Evolutionary conservation across 208 protist genomes (phyloP).

Genomic region (Naegleria fowleri): DNA sequence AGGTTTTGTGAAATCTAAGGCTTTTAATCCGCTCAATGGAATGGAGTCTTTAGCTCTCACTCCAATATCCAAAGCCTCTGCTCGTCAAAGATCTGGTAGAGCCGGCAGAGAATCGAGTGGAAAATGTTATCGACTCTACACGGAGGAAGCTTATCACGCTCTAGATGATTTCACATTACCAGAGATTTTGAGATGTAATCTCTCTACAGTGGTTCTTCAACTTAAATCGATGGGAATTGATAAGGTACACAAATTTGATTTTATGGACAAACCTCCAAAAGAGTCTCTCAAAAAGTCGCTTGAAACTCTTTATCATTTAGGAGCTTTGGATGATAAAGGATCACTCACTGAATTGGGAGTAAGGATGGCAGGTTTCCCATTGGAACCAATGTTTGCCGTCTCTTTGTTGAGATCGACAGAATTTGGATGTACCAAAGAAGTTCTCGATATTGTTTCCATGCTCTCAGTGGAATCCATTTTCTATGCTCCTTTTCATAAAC

Average conservation of each 20-base stretch:
- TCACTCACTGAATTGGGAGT: slow-evolving; percentile 30
- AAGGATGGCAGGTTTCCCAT: slow-evolving; percentile 39
- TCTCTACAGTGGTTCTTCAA: slow-evolving; percentile 35
- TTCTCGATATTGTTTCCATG: slow-evolving; percentile 34
- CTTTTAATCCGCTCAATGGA: slow-evolving; percentile 66
- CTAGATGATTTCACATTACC: slow-evolving; percentile 29
- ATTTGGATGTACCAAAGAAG: slow-evolving; percentile 18
- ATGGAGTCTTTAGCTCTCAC: slow-evolving; percentile 68
- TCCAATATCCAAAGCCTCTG: slow-evolving; percentile 64
- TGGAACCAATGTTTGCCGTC: slow-evolving; percentile 34
- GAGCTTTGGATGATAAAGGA: slow-evolving; percentile 34
- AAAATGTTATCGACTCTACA: slow-evolving; percentile 68
- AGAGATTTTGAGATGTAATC: slow-evolving; percentile 44
- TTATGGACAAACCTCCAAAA: slow-evolving; percentile 35
- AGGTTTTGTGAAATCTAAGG: slow-evolving; percentile 79
- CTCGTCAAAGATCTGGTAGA: slow-evolving; percentile 60
- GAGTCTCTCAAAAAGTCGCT: slow-evolving; percentile 29
- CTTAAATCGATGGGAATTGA: slow-evolving; percentile 38
- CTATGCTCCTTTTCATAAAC: slow-evolving; percentile 30
- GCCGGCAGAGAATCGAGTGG: slow-evolving; percentile 56
- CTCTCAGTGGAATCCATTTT: slow-evolving; percentile 38
- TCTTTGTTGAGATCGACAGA: slow-evolving; percentile 17
- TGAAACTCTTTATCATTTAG: slow-evolving; percentile 33
- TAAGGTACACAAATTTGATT: slow-evolving; percentile 41
- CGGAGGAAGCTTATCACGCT: slow-evolving; percentile 65